Conservation (phyloP, 1,284 basidiomycete genomes). For the Exobasidium rhododendri region DNA sequence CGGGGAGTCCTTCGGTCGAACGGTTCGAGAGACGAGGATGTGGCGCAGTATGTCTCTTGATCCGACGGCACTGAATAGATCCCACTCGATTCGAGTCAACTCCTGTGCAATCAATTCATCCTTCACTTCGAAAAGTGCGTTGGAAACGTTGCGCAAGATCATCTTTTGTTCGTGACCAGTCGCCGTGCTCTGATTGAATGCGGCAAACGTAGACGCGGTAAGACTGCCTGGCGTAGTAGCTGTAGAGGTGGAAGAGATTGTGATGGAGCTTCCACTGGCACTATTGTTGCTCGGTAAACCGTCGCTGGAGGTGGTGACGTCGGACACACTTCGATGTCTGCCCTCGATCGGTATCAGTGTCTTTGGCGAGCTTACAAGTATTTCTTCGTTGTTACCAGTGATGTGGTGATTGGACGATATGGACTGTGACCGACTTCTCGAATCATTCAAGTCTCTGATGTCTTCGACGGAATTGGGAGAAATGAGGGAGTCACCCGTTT, state of each 20-base stretch:
- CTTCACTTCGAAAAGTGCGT: conserved; percentile 36
- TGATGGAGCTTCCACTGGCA: not conserved
- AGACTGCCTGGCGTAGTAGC: not conserved
- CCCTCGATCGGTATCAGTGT: not conserved
- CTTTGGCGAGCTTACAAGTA: not conserved
- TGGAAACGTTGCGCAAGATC: conserved; percentile 33
- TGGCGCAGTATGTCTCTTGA: conserved; percentile 45
- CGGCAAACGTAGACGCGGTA: not conserved
- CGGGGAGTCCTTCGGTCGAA: conserved; percentile 29
- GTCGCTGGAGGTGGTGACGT: conserved; percentile 13
- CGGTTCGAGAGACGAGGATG: conserved; percentile 35
- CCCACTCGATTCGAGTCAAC: conserved; percentile 44
- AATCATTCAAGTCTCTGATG: not conserved
- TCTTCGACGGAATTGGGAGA: not conserved
- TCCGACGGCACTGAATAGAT: conserved; percentile 38
- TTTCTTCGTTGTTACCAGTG: not conserved
- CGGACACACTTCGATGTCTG: conserved; percentile 9
- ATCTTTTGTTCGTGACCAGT: conserved; percentile 23
- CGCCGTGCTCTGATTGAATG: not conserved
- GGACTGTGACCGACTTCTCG: not conserved
- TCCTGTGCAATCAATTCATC: conserved; percentile 41
- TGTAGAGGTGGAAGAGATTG: conserved; percentile 5
- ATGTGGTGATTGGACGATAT: not conserved
- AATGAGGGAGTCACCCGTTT: not conserved
- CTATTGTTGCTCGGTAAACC: conserved; percentile 4